These are phyloP conservation scores for Aspergillus saccharolyticus DNA, from an alignment of 495 filamentous ascomycete species.

Conservation along the genomic window DNA sequence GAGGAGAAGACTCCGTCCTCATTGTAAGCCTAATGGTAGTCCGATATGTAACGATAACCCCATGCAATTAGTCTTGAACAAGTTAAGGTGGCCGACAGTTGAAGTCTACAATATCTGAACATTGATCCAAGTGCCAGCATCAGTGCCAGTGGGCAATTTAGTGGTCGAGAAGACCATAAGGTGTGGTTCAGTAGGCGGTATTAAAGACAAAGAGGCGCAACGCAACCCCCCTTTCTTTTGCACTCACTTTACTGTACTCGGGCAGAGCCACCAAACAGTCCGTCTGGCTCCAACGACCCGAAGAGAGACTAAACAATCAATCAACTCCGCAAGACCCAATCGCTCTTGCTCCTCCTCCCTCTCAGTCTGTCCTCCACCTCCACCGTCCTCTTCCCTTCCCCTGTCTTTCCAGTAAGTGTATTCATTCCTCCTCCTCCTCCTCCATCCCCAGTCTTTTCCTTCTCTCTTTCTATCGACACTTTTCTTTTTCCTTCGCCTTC, in stretches of 20 bases:
- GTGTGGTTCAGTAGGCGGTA: neutral
- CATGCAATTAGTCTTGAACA: neutral
- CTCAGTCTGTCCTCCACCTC: slow-evolving; percentile 12
- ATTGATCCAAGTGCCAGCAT: neutral
- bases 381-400: slow-evolving; percentile 12
- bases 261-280: slow-evolving; percentile 15
- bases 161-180: neutral
- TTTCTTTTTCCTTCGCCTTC: slow-evolving; percentile 24
- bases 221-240: slow-evolving; percentile 28
- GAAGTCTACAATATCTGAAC: neutral
- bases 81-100: neutral
- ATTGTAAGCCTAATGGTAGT: neutral
- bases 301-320: slow-evolving; percentile 7
- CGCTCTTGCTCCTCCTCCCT: slow-evolving; percentile 3
- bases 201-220: slow-evolving; percentile 8
- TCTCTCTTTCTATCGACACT: slow-evolving; percentile 16
- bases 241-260: slow-evolving; percentile 3
- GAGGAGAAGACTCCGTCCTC: neutral
- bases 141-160: neutral
- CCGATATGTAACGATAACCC: neutral
- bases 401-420: slow-evolving; percentile 5
- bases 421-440: no score
- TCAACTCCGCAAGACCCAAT: slow-evolving; percentile 23
- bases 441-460: neutral
- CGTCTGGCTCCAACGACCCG: no score